These are phyloP conservation scores for Candida arabinofermentans DNA, from an alignment of 805 yeast genomes.

Conservation along the genomic window DNA sequence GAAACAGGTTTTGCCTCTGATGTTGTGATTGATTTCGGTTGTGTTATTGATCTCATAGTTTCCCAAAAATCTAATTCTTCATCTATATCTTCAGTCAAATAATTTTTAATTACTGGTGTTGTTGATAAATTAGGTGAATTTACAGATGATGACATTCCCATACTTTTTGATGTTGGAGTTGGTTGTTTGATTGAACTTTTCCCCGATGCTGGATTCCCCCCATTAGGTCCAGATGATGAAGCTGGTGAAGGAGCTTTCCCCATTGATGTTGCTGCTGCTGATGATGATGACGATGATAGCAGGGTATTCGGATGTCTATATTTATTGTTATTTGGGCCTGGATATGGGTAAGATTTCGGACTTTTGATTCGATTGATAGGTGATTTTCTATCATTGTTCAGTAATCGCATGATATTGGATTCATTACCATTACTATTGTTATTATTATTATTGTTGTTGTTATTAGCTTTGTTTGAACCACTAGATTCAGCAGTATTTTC, in stretches of 20 bases:
- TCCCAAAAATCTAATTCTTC: constrained; percentile 74
- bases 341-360: constrained; percentile 2
- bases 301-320: constrained; percentile 2
- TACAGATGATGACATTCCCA: constrained; percentile 5
- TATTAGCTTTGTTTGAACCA: constrained; percentile 14
- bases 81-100: constrained; percentile 45
- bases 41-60: constrained; percentile 54
- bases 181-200: neutral
- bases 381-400: constrained; percentile 33
- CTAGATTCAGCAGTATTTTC: constrained; percentile 26
- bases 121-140: constrained; percentile 8
- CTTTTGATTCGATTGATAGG: constrained; percentile 10
- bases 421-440: constrained; percentile 21
- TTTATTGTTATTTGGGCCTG: neutral
- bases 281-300: neutral
- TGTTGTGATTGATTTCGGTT: constrained; percentile 30
- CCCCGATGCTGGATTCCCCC: too few species aligned
- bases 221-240: too few species aligned
- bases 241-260: too few species aligned
- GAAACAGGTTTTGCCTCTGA: constrained; percentile 39
- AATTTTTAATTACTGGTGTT: constrained; percentile 11
- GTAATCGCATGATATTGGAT: constrained; percentile 40
- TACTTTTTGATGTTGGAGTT: neutral
- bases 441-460: constrained; percentile 6
- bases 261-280: constrained; percentile 3